These are phyloP conservation scores for Anisodus tanguticus DNA, from an alignment of 257 asterid genomes.

Conservation along the genomic window DNA sequence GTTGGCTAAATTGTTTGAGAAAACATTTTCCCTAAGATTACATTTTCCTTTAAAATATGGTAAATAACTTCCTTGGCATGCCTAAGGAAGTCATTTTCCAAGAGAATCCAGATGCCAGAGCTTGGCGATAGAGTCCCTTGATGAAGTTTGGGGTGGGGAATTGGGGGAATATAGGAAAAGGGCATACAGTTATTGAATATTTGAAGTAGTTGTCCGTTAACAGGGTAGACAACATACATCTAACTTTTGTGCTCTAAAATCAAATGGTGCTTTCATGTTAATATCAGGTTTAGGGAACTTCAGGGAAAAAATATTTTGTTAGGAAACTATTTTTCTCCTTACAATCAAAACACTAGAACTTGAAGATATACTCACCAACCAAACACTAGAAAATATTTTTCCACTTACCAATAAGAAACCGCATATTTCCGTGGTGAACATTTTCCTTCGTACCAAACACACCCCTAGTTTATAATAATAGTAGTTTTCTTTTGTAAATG, in stretches of 20 bases:
- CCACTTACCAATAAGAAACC: too few relatives aligned
- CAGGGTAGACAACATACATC: not conserved
- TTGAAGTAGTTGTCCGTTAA: not conserved
- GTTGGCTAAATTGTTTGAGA: not conserved
- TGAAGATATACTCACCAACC: not conserved
- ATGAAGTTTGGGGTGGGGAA: not conserved
- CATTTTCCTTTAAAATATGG: not conserved
- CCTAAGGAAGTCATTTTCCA: not conserved
- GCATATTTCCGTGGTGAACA: not conserved
- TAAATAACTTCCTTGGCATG: not conserved
- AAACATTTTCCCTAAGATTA: not conserved
- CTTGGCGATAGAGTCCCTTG: not conserved
- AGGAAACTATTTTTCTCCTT: not conserved
- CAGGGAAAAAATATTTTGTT: not conserved
- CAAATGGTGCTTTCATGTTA: not conserved
- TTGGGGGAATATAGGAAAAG: not conserved
- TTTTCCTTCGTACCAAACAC: not conserved
- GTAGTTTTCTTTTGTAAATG: slow-evolving; percentile 9
- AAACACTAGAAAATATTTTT: too few relatives aligned
- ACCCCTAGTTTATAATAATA: not conserved
- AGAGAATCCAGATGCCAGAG: not conserved
- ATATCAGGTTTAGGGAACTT: slow-evolving; percentile 13
- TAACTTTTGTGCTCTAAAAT: not conserved
- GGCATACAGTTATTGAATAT: not conserved
- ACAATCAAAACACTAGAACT: not conserved